Conservation (phyloP, 139 green algal species). For the Chlamydomonas sphaeroides region DNA sequence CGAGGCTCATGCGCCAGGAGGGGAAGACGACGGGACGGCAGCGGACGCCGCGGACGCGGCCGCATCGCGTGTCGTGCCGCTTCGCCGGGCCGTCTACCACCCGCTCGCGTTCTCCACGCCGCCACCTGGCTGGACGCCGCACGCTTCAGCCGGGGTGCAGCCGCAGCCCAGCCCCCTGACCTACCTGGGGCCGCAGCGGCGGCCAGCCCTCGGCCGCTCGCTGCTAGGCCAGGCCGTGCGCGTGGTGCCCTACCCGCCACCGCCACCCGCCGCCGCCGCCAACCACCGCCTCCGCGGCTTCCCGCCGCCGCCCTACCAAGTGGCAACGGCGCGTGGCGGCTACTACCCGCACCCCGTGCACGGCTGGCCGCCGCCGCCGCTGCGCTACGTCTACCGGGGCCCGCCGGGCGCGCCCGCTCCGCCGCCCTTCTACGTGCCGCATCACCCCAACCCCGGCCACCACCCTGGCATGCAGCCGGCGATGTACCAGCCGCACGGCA, state of each 20-base stretch:
- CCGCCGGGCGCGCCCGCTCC: neutral
- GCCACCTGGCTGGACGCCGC: no score
- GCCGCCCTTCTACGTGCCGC: slow-evolving; percentile 20
- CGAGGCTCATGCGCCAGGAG: no score
- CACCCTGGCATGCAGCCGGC: slow-evolving; percentile 30
- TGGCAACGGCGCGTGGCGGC: neutral
- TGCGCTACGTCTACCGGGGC: neutral
- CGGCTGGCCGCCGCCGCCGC: neutral
- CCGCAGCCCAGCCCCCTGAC: no score
- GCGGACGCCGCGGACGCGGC: no score
- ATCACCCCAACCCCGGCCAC: neutral
- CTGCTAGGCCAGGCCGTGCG: neutral
- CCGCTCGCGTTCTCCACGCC: no score
- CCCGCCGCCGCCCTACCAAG: neutral
- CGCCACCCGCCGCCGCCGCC: no score
- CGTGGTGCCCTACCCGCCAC: slow-evolving; percentile 17
- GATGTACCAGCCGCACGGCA: neutral
- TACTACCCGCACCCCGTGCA: neutral
- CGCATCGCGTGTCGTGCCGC: no score
- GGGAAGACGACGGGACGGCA: no score
- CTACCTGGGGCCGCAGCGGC: no score
- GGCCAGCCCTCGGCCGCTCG: no score
- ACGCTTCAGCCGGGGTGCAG: no score
- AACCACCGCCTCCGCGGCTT: neutral
- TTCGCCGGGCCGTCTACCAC: no score